A percentile compares a stretch with the other conserved stretches of the same genome.
phyloP scores from a whole-genome alignment of 192 early-diverging fungal species.

The Fimicolochytrium jonesii region DNA sequence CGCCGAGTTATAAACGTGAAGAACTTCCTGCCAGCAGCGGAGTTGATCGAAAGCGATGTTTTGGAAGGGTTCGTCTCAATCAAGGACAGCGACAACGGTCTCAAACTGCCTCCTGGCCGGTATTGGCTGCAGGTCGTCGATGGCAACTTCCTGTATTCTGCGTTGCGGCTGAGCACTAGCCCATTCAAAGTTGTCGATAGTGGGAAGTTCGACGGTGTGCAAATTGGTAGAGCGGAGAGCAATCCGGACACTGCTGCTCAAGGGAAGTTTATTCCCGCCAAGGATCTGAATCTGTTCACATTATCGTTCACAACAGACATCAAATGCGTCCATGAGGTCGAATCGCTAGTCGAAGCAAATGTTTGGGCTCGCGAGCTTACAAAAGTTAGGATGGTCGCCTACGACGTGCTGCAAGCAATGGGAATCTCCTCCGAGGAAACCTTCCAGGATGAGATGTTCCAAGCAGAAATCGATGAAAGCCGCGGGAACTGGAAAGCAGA shows the following conservation, averaged over 20 bases:
- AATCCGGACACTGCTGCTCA: too few species aligned
- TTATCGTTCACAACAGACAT: too few species aligned
- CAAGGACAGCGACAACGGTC: too few species aligned
- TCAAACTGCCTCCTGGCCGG: not conserved
- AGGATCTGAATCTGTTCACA: too few species aligned
- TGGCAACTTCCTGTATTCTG: conserved; percentile 1
- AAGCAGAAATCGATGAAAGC: not conserved
- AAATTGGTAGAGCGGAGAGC: too few species aligned
- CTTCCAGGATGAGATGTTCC: not conserved
- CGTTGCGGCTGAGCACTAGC: not conserved
- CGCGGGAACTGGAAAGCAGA: not conserved
- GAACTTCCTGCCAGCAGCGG: conserved; percentile 2
- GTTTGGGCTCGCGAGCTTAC: not conserved
- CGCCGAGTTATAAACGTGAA: not conserved
- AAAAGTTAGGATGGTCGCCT: not conserved
- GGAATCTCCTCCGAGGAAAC: conserved; percentile 15
- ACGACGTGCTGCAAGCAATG: conserved; percentile 12
- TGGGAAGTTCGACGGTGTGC: too few species aligned
- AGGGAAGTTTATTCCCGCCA: too few species aligned
- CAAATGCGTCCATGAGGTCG: too few species aligned
- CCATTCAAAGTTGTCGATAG: too few species aligned
- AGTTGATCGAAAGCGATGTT: not conserved
- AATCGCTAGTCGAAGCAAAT: conserved; percentile 4
- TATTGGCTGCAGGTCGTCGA: conserved; percentile 5
- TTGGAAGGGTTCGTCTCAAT: conserved; percentile 9